Evolutionary conservation across 306 rosid genomes (phyloP), one percentile per base, ranked within the genome.

Genomic region (Cicer chorassanicum): DNA sequence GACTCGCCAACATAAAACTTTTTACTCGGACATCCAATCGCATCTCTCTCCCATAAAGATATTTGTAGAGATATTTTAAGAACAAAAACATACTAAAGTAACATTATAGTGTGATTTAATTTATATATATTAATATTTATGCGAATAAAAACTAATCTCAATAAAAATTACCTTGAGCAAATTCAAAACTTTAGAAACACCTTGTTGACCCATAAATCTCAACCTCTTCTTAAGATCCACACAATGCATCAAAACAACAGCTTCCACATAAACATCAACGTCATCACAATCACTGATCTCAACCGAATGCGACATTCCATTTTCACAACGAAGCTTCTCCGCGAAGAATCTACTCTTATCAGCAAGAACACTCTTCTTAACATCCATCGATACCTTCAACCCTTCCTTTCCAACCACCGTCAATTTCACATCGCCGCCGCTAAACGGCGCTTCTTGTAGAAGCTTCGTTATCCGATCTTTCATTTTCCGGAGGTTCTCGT

Each of bases 271-370:
- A 6, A 86, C 91, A 39, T 92, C 89, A 24, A 92, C 91, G 46
- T 92, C 94, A 51, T 92, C 96, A 67, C 98, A 92, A 59, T 92
- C 98, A 34, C 96, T 90, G 77, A 92, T 90, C 88, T 92, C 98
- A 43, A 90, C 96, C 6, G 89, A 82, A 74, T 90, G 94, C 1
- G 87, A 69, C 6, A 88, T 54, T 10, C 79, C 89, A 12, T 77
- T 64, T 0, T 84, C 90, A 15, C 87, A 66, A 6, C 59, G 78
- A 54, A 92, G 86, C 84, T 89, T 90, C 56, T 88, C 98, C 4
- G 92, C 92, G 62, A 92, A 92, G 74, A 92, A 92, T 16, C 91
- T 70, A 68, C 96, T 90, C 86, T 89, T 92, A 53, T 78, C 85
- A 0, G 85, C 82, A 34, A 92, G 82, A 1, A 92, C 91, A 34